A percentile compares a stretch with the other conserved stretches of the same genome.
Conservation (phyloP, 331 rosid genomes). For the Quercus tomentella region DNA sequence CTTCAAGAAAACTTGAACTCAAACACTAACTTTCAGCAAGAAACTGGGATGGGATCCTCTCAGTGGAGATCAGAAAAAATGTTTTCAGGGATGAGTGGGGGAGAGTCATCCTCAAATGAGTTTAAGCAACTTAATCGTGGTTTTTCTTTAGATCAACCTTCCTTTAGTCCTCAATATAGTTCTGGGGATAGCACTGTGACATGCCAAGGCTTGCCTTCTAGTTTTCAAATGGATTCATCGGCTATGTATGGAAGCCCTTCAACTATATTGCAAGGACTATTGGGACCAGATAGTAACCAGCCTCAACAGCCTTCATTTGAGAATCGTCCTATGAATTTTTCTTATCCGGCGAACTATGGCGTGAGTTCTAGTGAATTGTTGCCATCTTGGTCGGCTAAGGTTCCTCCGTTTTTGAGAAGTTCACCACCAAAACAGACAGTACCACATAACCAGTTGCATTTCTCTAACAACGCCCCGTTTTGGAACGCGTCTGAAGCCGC, state of each 20-base stretch:
- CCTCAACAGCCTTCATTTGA: constrained; percentile 39
- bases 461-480: constrained; percentile 75
- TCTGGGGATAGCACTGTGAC: constrained; percentile 76
- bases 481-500: constrained; percentile 82
- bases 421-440: constrained; percentile 54
- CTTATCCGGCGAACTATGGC: constrained; percentile 47
- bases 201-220: constrained; percentile 46
- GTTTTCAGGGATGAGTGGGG: constrained; percentile 16
- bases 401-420: constrained; percentile 66
- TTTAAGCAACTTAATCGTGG: constrained; percentile 56
- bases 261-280: constrained; percentile 64
- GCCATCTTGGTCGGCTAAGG: constrained; percentile 57
- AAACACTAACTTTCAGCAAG: constrained; percentile 54
- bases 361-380: constrained; percentile 47
- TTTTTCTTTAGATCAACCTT: constrained; percentile 63
- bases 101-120: constrained; percentile 41
- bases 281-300: constrained; percentile 42
- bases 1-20: constrained; percentile 63
- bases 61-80: constrained; percentile 66
- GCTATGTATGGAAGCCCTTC: constrained; percentile 60
- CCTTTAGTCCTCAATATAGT: constrained; percentile 76
- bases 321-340: constrained; percentile 32
- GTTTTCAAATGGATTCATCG: constrained; percentile 50
- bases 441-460: constrained; percentile 65
- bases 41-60: constrained; percentile 44